Evolutionary conservation across 495 filamentous ascomycete genomes (phyloP).

Genomic region (Aspergillus nidulans): DNA sequence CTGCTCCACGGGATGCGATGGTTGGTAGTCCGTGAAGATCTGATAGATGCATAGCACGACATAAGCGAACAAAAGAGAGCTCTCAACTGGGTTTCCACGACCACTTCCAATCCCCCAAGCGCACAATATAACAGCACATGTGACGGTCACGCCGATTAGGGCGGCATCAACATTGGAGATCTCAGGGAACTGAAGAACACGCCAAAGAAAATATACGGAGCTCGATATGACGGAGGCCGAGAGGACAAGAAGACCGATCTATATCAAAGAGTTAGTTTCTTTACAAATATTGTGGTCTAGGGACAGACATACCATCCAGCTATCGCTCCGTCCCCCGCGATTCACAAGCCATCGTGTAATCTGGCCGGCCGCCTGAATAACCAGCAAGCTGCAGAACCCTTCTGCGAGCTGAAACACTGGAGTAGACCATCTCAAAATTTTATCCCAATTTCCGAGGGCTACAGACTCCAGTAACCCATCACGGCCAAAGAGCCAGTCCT

Average conservation of each 20-base stretch:
- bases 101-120: conserved; percentile 93
- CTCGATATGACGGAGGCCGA: conserved; percentile 89
- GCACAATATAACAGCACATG: conserved; percentile 85
- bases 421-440: conserved; percentile 84
- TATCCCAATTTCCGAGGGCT: conserved; percentile 85
- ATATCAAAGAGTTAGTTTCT: conserved; percentile 25
- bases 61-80: conserved; percentile 93
- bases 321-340: conserved; percentile 78
- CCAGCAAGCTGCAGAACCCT: conserved; percentile 92
- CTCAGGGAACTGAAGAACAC: conserved; percentile 87
- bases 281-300: not conserved
- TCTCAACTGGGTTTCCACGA: conserved; percentile 92
- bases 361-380: conserved; percentile 91
- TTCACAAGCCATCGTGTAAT: conserved; percentile 97
- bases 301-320: conserved; percentile 78
- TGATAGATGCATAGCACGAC: conserved; percentile 96
- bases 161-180: conserved; percentile 92
- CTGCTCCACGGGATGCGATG: conserved; percentile 58
- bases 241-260: conserved; percentile 84
- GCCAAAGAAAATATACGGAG: conserved; percentile 93
- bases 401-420: conserved; percentile 91
- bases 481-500: conserved; percentile 79
- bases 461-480: conserved; percentile 72
- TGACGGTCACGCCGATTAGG: conserved; percentile 86
- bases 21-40: conserved; percentile 97